These are phyloP conservation scores for Plasmodium ovale DNA, from an alignment of 169 alveolate genomes.

Conservation along the genomic window DNA sequence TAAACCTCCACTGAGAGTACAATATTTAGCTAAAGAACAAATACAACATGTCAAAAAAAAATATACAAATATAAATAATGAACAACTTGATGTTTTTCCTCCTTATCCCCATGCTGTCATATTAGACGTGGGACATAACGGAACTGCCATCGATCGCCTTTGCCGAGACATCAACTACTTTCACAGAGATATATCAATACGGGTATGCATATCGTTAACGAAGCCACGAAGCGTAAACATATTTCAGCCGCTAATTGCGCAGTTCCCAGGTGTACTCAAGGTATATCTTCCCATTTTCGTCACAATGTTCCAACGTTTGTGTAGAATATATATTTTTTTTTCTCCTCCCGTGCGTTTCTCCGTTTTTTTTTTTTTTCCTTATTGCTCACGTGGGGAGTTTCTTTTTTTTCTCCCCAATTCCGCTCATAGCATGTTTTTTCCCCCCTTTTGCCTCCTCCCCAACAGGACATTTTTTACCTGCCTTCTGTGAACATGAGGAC, in stretches of 20 bases:
- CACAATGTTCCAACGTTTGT: neutral
- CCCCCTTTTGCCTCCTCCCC: neutral
- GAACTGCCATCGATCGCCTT: constrained; percentile 88
- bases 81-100: neutral
- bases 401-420: too few relatives aligned
- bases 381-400: too few relatives aligned
- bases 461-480: constrained; percentile 48
- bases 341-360: neutral
- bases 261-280: constrained; percentile 29
- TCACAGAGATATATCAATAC: constrained; percentile 33
- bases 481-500: constrained; percentile 50
- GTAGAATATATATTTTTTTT: neutral
- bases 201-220: constrained; percentile 59
- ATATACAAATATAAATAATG: neutral
- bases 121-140: constrained; percentile 92
- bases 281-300: neutral
- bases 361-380: neutral
- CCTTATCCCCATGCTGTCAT: constrained; percentile 79
- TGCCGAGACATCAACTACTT: constrained; percentile 76
- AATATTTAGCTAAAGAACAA: constrained; percentile 81
- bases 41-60: constrained; percentile 21
- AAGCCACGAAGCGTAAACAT: constrained; percentile 33
- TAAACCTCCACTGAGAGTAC: constrained; percentile 79
- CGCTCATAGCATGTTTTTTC: too few relatives aligned
- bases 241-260: constrained; percentile 57